Evolutionary conservation across 2,329 filamentous ascomycete species (phyloP), one percentile per base, ranked within the genome.

Genomic region (Exserohilum rostratum): DNA sequence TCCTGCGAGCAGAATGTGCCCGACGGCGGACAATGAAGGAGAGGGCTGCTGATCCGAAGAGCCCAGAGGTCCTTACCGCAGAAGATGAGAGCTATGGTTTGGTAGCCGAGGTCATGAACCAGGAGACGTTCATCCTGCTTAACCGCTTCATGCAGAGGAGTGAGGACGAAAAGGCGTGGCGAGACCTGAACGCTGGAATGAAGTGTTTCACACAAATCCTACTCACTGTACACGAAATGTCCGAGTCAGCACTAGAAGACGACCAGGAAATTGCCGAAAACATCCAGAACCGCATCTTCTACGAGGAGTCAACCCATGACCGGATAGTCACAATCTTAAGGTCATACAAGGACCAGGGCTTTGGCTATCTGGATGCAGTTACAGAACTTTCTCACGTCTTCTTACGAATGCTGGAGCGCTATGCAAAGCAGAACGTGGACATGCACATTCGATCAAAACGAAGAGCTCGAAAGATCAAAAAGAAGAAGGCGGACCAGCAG

Each of bases 251-350:
- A 0, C 84, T 90, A 27, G 93, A 97, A 59, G 93, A 97, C n/a
- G 91, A 99, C 63, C 90, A 96, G 70, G 95, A 98, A 66, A 98
- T 99, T 72, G 93, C 95, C 0, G 93, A 99, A 72, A 99, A 99
- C 65, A 97, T 96, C 11, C 86, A 96, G 47, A 96, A 90, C 67
- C 90, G 93, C 57, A 91, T 99, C n/a, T 99, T 99, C 74, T 99
- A 99, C 77, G 95, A 99, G 75, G 92, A 98, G 70, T 86, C 90
- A 0, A 97, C 93, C 0, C 93, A 99, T 68, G 93, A 99, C 58
- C 84, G 90, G 20, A 85, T 99, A 46, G 84, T 93, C 27, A 85
- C 87, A 55, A 90, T 97, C 48, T 82, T 93, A 1, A 84, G 89
- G 59, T 88, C 84, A n/a, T 98, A 96, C 78, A 96, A 96, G 64